Conservation (phyloP, 1,139 yeast species). For the Diutina rugosa region DNA sequence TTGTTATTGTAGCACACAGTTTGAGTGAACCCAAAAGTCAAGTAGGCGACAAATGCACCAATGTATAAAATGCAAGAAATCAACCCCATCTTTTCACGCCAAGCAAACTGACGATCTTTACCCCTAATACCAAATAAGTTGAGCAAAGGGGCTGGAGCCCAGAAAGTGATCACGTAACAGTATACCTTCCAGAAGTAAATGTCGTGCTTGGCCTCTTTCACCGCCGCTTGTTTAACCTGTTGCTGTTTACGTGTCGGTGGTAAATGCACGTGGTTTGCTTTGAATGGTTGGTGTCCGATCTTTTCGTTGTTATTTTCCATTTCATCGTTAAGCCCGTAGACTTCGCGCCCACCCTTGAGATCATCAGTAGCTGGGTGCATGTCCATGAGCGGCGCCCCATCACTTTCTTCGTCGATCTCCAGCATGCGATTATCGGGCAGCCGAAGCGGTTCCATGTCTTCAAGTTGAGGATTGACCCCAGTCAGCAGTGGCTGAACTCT, state of each 20-base stretch:
- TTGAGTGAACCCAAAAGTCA: constrained; percentile 85
- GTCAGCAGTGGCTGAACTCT: constrained; percentile 60
- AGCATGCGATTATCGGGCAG: neutral
- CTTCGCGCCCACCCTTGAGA: constrained; percentile 32
- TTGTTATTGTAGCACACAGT: constrained; percentile 52
- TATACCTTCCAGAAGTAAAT: constrained; percentile 70
- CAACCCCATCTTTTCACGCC: constrained; percentile 92
- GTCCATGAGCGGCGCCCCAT: constrained; percentile 36
- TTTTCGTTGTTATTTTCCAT: constrained; percentile 5
- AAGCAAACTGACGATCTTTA: constrained; percentile 78
- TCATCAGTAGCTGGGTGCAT: constrained; percentile 1
- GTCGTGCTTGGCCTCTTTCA: constrained; percentile 8
- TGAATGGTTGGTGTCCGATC: neutral
- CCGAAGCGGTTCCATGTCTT: neutral
- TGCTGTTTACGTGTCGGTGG: constrained; percentile 7
- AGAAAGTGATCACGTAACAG: constrained; percentile 70
- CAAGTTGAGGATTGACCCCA: constrained; percentile 48
- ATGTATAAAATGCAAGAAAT: constrained; percentile 60
- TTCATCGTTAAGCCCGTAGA: constrained; percentile 54
- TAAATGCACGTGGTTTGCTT: neutral
- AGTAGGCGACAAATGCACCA: constrained; percentile 71
- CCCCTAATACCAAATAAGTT: constrained; percentile 65
- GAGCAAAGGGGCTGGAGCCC: constrained; percentile 79
- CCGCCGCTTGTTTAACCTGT: constrained; percentile 3
- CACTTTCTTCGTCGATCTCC: constrained; percentile 14